Base-by-base conservation (phyloP, 305 asterid species). In the Striga hermonthica region DNA sequence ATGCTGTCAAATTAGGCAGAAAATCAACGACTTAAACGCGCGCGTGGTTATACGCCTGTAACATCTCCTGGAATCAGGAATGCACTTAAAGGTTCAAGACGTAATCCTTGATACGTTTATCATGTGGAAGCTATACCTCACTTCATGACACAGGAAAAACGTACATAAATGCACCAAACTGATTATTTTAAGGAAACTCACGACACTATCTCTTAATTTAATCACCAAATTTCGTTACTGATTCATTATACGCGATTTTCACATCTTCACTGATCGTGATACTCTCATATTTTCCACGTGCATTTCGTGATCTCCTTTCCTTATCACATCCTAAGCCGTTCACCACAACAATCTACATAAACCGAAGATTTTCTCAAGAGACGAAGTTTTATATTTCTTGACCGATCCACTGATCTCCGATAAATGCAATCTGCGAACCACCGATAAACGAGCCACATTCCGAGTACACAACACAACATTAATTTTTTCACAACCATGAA, bases 401-500 rank as follows among this genome's bases (percentile, higher is more conserved):
- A 41, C 6, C 7, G 47, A 41, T 41, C 47, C 31, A 41, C 9
- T 5, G 9, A 41, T 41, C 10, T 41, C 47, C 9, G 31, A 6
- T 7, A 41, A 5, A 9, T 5, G 7, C 9, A 41, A 41, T 41
- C 2, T 41, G 4, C 10, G 10, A 41, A 22, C 31, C 31, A 22
- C 47, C 47, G 7, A 3, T 3, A 3, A 41, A 41, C 7, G 9
- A 41, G 10, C 7, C 47, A 41, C 10, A 2, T 7, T 22, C 47
- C 7, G 10, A 41, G 47, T 10, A 41, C 47, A 41, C 10, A 41
- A 41, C 47, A 6, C 11, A 49, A 48, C 11, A 49, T 14, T 52
- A 12, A 40, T 57, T n/a, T 40, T 3, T 9, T 45, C 39, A 66
- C 43, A 62, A 76, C 66, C 31, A 80, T 80, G 84, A 77, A 70